Evolutionary conservation across 352 stramenopile species (phyloP), one percentile per base, ranked within the genome.

Genomic region (Pythium scleroteichum): DNA sequence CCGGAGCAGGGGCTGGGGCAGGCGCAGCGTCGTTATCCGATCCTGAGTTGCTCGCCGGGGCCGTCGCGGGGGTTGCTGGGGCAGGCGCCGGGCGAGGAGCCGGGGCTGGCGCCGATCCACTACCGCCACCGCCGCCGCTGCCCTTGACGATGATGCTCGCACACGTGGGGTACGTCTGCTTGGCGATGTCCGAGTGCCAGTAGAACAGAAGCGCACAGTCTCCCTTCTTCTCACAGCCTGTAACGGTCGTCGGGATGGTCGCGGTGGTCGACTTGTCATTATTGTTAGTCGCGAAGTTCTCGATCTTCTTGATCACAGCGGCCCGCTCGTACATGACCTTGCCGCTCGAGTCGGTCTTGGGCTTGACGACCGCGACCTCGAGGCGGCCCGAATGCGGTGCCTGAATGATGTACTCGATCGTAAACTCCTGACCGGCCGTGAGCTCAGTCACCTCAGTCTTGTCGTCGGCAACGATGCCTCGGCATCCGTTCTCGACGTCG

Each of bases 141-240:
- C 70, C 66, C 4, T 59, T 69, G 46, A 86, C 61, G 16, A 73
- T 65, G 46, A 86, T 82, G 44, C 80, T 75, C 2, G 76, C 70
- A 20, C 78, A 88, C 13, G 69, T 88, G 45, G 74, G 74, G 45
- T 88, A 88, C 46, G 76, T 88, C 54, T 88, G 76, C 33, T 72
- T 78, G 0, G 78, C 78, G 38, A 82, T 51, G 29, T 82, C 76
- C 41, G 76, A 85, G 64, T 88, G 67, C 76, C 76, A 88, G 53
- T 78, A 85, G 53, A 88, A 82, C 53, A 86, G 78, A 45, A 88
- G 57, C 8, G 70, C 78, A 20, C 78, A 88, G 44, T 77, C 63
- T 1, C 78, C 76, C 0, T 68, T 46, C 20, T 68, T 69, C 9
- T 59, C 65, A 23, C 79, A 88, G 12, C 74, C 76, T 2, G 59